phyloP scores from a whole-genome alignment of 208 protist genomes.

The Trichomonas tenax region DNA sequence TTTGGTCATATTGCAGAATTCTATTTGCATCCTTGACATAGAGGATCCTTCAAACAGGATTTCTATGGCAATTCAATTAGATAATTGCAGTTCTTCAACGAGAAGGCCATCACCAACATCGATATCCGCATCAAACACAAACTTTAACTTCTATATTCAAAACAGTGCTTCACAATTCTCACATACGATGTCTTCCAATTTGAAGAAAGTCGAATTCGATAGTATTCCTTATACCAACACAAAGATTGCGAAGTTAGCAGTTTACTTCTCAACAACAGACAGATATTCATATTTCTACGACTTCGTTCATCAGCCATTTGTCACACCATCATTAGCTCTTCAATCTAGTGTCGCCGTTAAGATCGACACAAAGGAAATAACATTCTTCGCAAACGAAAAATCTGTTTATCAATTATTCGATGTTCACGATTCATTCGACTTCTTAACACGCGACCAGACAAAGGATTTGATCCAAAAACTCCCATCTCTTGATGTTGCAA shows the following conservation, averaged over 20 bases:
- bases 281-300: background rate
- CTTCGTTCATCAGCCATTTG: background rate
- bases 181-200: background rate
- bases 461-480: background rate
- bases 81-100: background rate
- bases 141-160: background rate
- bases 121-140: background rate
- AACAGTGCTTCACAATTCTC: background rate
- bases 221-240: background rate
- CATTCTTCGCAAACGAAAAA: background rate
- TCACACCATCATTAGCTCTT: background rate
- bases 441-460: background rate
- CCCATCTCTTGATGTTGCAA: background rate
- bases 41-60: background rate
- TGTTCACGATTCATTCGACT: background rate
- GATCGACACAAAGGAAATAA: background rate
- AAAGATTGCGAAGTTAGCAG: background rate
- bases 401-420: background rate
- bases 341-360: background rate
- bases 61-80: background rate
- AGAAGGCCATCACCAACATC: background rate
- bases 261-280: background rate
- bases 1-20: background rate
- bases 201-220: background rate
- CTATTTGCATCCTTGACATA: background rate